phyloP scores from a whole-genome alignment of 257 asterid genomes.

The Avicennia marina region DNA sequence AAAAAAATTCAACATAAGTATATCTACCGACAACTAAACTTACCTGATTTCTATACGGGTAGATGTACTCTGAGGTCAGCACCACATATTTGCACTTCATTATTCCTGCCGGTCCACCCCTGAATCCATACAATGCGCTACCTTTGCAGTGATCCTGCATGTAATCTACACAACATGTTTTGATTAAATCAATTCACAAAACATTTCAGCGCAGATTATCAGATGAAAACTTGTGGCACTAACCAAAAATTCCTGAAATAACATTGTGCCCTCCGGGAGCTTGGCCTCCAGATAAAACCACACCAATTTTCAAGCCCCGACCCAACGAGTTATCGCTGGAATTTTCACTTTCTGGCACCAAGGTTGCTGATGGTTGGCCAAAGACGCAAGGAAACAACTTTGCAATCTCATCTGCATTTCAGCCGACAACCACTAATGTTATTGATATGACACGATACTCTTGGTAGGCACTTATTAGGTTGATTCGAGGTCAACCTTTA shows the following conservation, averaged over 20 bases:
- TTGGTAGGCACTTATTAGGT: neutral
- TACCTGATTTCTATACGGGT: conserved; percentile 97
- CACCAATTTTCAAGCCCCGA: conserved; percentile 69
- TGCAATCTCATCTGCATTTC: conserved; percentile 75
- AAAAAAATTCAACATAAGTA: conserved; percentile 43
- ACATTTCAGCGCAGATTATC: too few species aligned
- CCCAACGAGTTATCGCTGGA: conserved; percentile 26
- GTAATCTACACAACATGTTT: conserved; percentile 52
- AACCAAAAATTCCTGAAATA: conserved; percentile 91
- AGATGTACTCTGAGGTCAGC: conserved; percentile 75
- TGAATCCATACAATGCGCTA: conserved; percentile 87
- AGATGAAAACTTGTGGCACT: neutral
- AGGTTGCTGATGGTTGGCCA: conserved; percentile 80
- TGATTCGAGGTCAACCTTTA: neutral
- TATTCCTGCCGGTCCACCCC: conserved; percentile 98
- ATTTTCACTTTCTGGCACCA: conserved; percentile 65
- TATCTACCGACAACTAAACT: neutral
- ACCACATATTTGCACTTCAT: conserved; percentile 83
- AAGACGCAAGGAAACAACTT: conserved; percentile 76
- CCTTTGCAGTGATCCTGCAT: conserved; percentile 90
- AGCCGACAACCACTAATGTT: conserved; percentile 1
- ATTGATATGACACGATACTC: conserved; percentile 3
- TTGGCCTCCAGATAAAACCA: conserved; percentile 96
- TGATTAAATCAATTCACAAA: too few species aligned
- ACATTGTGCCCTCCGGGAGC: conserved; percentile 99